Percentiles rank a stretch among this genome's conserved stretches.
Conservation (phyloP, 371 early-diverging fungal species). For the Mucor piriformis region DNA sequence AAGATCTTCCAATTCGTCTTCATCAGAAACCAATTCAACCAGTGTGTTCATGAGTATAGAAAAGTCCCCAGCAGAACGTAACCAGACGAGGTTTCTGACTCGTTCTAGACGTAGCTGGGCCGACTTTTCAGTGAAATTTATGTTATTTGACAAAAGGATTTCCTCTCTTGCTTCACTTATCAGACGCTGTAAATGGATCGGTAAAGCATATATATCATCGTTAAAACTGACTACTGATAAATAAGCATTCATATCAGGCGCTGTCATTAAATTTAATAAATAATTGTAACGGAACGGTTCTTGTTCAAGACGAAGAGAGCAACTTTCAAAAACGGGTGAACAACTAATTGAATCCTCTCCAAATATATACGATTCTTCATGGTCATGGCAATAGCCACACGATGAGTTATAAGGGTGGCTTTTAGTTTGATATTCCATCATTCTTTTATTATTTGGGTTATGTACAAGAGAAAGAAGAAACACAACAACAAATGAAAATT, state of each 20-base stretch:
- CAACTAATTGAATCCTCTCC: constrained; percentile 13
- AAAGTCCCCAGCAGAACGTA: constrained; percentile 35
- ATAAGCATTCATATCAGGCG: constrained; percentile 42
- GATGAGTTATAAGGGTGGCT: constrained; percentile 18
- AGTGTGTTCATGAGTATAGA: constrained; percentile 34
- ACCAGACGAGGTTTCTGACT: constrained; percentile 27
- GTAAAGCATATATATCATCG: constrained; percentile 40
- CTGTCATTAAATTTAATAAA: constrained; percentile 37
- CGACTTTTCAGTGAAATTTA: constrained; percentile 3
- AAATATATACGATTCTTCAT: constrained; percentile 17
- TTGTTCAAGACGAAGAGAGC: constrained; percentile 3
- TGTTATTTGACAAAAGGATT: constrained; percentile 21
- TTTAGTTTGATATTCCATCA: constrained; percentile 12
- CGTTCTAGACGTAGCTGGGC: constrained; percentile 29
- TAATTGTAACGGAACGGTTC: constrained; percentile 29
- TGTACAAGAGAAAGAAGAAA: constrained; percentile 1
- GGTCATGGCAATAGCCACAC: constrained; percentile 20
- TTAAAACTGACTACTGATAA: constrained; percentile 25
- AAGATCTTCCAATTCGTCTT: constrained; percentile 26
- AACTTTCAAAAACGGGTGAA: neutral
- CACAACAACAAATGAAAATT: neutral
- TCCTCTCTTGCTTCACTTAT: constrained; percentile 49
- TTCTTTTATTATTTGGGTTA: neutral
- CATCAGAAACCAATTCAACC: constrained; percentile 37
- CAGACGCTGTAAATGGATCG: constrained; percentile 36